Evolutionary conservation across 1,139 yeast genomes (phyloP).

Genomic region (Pichia sp.): DNA sequence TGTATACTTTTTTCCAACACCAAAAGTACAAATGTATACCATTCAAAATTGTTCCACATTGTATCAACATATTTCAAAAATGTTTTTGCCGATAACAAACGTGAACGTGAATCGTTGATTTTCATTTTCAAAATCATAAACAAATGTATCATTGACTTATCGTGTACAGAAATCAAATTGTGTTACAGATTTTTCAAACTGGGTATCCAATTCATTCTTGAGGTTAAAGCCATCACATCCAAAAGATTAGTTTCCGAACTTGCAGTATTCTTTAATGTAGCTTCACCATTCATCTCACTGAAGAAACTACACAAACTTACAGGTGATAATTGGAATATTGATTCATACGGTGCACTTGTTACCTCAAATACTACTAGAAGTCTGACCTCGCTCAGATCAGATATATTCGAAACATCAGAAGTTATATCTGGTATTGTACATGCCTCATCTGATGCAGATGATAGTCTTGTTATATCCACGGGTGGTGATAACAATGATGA

Average conservation of each 20-base stretch:
- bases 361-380: not conserved
- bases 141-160: constrained; percentile 35
- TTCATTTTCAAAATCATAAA: constrained; percentile 39
- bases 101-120: constrained; percentile 26
- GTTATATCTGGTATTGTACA: not conserved
- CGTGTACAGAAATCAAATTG: constrained; percentile 36
- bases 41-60: constrained; percentile 31
- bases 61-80: constrained; percentile 25
- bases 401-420: not conserved
- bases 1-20: constrained; percentile 27
- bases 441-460: constrained; percentile 16
- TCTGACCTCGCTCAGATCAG: not conserved
- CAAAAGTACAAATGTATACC: constrained; percentile 18
- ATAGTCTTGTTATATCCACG: constrained; percentile 11
- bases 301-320: constrained; percentile 25
- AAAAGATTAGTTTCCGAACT: constrained; percentile 38
- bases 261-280: constrained; percentile 39
- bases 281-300: constrained; percentile 26
- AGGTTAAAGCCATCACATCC: constrained; percentile 35
- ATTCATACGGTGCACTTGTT: constrained; percentile 14
- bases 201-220: constrained; percentile 35
- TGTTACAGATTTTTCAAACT: constrained; percentile 35
- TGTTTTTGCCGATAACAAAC: constrained; percentile 21
- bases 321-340: constrained; percentile 28
- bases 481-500: not conserved